Evolutionary conservation across 352 stramenopile genomes (phyloP).

Genomic region (Phytophthora sp.): DNA sequence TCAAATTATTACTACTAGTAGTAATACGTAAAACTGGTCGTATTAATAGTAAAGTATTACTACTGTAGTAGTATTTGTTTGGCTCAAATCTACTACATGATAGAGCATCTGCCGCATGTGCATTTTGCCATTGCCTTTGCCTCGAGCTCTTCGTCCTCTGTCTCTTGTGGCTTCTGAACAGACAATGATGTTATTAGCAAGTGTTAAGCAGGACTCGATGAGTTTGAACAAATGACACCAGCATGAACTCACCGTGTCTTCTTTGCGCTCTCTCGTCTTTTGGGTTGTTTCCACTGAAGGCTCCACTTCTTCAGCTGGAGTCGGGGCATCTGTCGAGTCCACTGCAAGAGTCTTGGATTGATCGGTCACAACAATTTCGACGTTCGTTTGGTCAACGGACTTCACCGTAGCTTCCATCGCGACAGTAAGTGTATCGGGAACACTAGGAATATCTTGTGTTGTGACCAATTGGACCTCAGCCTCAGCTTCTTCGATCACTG

Average conservation of each 20-base stretch:
- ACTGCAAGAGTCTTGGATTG: neutral
- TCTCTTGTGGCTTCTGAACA: constrained; percentile 9
- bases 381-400: constrained; percentile 11
- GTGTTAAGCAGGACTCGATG: neutral
- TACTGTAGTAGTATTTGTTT: too few species aligned
- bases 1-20: too few species aligned
- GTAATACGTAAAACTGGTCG: too few species aligned
- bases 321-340: neutral
- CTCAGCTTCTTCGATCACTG: constrained; percentile 23
- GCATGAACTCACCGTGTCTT: constrained; percentile 16
- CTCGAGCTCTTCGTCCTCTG: constrained; percentile 52
- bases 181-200: neutral
- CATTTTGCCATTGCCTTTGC: constrained; percentile 73
- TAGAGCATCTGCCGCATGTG: constrained; percentile 60
- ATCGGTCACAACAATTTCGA: constrained; percentile 25
- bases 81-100: too few species aligned
- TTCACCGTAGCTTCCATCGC: constrained; percentile 17
- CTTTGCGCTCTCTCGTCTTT: constrained; percentile 22
- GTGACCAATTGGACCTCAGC: neutral
- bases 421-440: too few species aligned
- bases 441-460: neutral
- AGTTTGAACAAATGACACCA: neutral
- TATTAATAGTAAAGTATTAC: too few species aligned
- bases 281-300: constrained; percentile 2
- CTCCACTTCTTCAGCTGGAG: constrained; percentile 18